These are phyloP conservation scores for Linaria vulgaris DNA, from an alignment of 257 asterid genomes.

Conservation along the genomic window DNA sequence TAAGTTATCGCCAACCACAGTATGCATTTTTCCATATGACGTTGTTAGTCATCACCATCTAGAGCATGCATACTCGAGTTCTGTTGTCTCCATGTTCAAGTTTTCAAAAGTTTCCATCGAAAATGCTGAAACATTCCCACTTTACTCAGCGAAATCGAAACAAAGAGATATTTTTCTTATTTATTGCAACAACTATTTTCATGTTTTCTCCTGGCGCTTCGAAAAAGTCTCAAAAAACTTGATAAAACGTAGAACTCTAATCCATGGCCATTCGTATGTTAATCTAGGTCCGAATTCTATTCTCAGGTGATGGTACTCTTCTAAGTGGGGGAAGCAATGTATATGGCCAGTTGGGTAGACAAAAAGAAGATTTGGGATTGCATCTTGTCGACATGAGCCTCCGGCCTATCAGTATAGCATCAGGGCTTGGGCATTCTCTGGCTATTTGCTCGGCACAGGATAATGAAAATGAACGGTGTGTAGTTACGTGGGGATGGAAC, in stretches of 20 bases:
- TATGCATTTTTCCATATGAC: constrained; percentile 37
- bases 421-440: constrained; percentile 85
- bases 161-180: too few relatives aligned
- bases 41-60: constrained; percentile 48
- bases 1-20: constrained; percentile 37
- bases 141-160: too few relatives aligned
- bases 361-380: constrained; percentile 55
- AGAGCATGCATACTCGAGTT: neutral
- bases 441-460: constrained; percentile 57
- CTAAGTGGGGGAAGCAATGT: constrained; percentile 87
- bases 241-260: too few relatives aligned
- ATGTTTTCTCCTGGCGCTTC: too few relatives aligned
- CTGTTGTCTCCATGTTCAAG: too few relatives aligned
- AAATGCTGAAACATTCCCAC: too few relatives aligned
- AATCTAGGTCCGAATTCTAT: constrained; percentile 1
- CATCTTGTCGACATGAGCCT: constrained; percentile 47
- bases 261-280: neutral
- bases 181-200: too few relatives aligned
- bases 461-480: constrained; percentile 28
- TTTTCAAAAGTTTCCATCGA: too few relatives aligned
- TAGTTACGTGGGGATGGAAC: constrained; percentile 97
- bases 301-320: constrained; percentile 73
- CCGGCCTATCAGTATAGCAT: constrained; percentile 55
- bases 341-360: constrained; percentile 84
- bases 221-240: too few relatives aligned